phyloP scores from a whole-genome alignment of 1,284 basidiomycete genomes.

The Pseudozyma flocculosa region DNA sequence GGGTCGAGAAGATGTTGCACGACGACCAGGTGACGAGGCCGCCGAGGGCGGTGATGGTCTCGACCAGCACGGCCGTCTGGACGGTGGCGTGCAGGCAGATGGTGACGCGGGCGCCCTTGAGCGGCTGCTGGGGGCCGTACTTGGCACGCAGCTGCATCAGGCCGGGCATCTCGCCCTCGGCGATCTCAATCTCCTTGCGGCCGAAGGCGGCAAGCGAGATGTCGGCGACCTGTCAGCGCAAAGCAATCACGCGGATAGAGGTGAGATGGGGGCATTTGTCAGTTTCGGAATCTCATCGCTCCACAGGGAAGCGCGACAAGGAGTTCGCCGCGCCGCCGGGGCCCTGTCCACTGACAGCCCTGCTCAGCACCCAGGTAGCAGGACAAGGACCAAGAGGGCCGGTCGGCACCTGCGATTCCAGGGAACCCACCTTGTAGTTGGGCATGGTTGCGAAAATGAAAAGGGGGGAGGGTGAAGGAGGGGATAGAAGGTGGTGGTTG shows the following conservation, averaged over 20 bases:
- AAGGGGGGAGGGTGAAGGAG: too few relatives aligned
- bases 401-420: not conserved
- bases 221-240: constrained; percentile 64
- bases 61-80: constrained; percentile 67
- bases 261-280: too few relatives aligned
- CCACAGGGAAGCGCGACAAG: not conserved
- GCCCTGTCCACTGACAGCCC: not conserved
- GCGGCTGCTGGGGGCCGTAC: constrained; percentile 79
- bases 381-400: too few relatives aligned
- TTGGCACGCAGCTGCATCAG: constrained; percentile 60
- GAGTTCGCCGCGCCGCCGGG: not conserved
- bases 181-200: constrained; percentile 97
- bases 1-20: constrained; percentile 99
- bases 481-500: too few relatives aligned
- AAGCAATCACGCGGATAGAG: not conserved
- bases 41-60: constrained; percentile 77
- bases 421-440: constrained; percentile 43
- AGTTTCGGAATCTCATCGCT: too few relatives aligned
- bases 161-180: constrained; percentile 65
- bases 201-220: constrained; percentile 94
- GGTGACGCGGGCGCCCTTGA: constrained; percentile 93
- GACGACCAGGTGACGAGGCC: constrained; percentile 99
- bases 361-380: too few relatives aligned
- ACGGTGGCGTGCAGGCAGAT: constrained; percentile 77
- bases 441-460: constrained; percentile 34